Base-by-base conservation (phyloP, 2,329 filamentous ascomycete species). In the Colletotrichum navitas region DNA sequence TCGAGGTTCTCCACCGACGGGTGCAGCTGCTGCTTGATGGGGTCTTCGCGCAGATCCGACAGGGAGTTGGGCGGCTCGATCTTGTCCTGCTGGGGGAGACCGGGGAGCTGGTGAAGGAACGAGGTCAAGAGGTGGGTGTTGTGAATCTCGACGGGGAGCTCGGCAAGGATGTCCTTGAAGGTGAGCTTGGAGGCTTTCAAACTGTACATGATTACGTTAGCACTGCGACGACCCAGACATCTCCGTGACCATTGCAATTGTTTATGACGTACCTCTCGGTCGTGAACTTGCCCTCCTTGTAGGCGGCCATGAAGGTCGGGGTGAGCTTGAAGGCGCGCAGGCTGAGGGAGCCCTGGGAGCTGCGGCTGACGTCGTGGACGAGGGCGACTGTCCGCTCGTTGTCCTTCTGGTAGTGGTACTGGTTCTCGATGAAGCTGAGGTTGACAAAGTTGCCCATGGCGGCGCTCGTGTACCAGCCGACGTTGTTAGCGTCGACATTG, bases 361-460 rank as follows among this genome's bases (percentile, higher is more conserved):
- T 98, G 82, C 95, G 91, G 89, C 94, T 97, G 76, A 97, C 93
- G 80, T 99, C 96, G 84, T 98, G 95, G 47, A 99, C 94, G 67
- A 99, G 88, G 59, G 94, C 94, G 55, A 98, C 90, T 8, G 93
- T 94, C 82, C 89, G 88, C 83, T 96, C 94, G 81, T 97, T 97
- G 78, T 97, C 94, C 83, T 94, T 96, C 87, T 99, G 96, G 87
- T 97, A 98, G 86, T 95, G 93, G 85, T 91, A 94, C 84, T 98
- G 95, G 87, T 98, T 99, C 89, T 99, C 96, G 83, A 99, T 93
- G 80, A 97, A 95, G 86, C 92, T 93, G 80, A 93, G 83, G 87
- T 95, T 98, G 87, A 98, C 89, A 78, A 98, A 98, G 88, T 97
- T 98, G 83, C 96, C 96, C 93, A 99, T 97, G 83, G 94, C 97